Conservation (phyloP, 2,329 filamentous ascomycete species). For the Neofusicoccum sp. region DNA sequence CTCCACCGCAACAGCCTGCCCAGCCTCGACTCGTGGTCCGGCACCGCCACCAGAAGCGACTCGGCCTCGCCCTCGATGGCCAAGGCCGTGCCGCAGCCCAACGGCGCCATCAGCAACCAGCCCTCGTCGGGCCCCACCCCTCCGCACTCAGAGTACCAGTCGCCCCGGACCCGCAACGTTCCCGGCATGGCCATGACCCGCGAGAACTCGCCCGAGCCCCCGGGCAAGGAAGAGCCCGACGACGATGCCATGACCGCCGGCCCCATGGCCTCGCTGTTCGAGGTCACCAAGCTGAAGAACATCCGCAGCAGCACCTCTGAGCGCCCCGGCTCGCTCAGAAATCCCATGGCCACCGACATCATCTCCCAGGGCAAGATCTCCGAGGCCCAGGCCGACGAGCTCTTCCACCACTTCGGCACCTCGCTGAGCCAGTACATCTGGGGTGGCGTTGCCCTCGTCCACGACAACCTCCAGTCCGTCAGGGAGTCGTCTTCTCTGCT, state of each 20-base stretch:
- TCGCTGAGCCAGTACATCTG: conserved; percentile 33
- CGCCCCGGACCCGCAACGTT: conserved; percentile 27
- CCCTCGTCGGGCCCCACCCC: conserved; percentile 24
- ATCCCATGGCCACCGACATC: conserved; percentile 32
- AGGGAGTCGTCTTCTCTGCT: conserved; percentile 33
- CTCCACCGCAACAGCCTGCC: conserved; percentile 30
- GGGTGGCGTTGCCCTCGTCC: conserved; percentile 33
- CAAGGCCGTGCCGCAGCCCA: conserved; percentile 6
- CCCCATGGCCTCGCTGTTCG: conserved; percentile 36
- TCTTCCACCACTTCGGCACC: conserved; percentile 32
- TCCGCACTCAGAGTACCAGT: conserved; percentile 27
- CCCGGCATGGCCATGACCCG: conserved; percentile 35
- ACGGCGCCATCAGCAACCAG: conserved; percentile 1
- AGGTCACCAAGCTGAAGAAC: conserved; percentile 34
- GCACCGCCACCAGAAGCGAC: conserved; percentile 18
- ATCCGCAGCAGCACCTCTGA: conserved; percentile 29
- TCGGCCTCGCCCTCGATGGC: conserved; percentile 22
- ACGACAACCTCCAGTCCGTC: conserved; percentile 30
- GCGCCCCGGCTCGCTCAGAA: conserved; percentile 22
- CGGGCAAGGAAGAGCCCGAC: conserved; percentile 15
- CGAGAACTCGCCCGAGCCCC: conserved; percentile 31
- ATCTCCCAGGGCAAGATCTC: conserved; percentile 32
- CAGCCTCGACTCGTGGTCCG: conserved; percentile 23
- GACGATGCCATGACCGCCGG: conserved; percentile 21
- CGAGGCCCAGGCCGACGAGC: conserved; percentile 28